Base-by-base conservation (phyloP, 441 rosid genomes). In the Erodium moschatum region DNA sequence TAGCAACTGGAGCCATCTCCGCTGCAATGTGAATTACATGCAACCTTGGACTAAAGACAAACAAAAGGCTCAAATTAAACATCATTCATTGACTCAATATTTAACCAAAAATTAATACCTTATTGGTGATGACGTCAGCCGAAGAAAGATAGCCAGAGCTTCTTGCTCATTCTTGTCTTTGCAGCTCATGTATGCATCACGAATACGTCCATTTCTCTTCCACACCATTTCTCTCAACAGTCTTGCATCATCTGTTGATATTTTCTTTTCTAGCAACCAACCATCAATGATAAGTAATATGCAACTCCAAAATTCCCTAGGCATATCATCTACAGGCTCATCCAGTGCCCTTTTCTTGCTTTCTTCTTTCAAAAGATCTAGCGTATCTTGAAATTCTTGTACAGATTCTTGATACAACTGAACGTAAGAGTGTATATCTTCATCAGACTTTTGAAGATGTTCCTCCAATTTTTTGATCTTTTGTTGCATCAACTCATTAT, bases 1-100 rank as follows among this genome's bases (percentile, higher is more conserved):
- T 94, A 78, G 98, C 98, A 78, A 88, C 92, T 66, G 98, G 98
- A 74, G 98, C 98, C 94, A 94, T 86, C 84, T 91, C 98, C 67
- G 94, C 98, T 67, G 96, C 97, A 70, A 94, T 87, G 77, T 91
- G 97, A 76, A 94, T 75, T 76, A 94, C 78, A 79, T 87, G 77
- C 84, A 91, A 83, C 84, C 93, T 92, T 78, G 89, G 73, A 83
- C 98, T 94, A 86, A 80, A 84, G 75, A 82, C 74, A 33, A 33
- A 75, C 52, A 46, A 72, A 78, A 82, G 72, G 63, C 69, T 79
- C 52, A 70, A 71, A 74, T 82, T 77, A 81, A 75, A 70, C 33
- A 46, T 61, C 40, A 76, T 18, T 10, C 60, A 72, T 33, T 56
- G 31, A 70, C 27, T 13, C 70, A 33, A 24, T 5, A 27, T 44